Percentiles rank a stretch among this genome's conserved stretches.
phyloP scores from a whole-genome alignment of 2,329 filamentous ascomycete species.

The Cyphellophora attinorum region DNA sequence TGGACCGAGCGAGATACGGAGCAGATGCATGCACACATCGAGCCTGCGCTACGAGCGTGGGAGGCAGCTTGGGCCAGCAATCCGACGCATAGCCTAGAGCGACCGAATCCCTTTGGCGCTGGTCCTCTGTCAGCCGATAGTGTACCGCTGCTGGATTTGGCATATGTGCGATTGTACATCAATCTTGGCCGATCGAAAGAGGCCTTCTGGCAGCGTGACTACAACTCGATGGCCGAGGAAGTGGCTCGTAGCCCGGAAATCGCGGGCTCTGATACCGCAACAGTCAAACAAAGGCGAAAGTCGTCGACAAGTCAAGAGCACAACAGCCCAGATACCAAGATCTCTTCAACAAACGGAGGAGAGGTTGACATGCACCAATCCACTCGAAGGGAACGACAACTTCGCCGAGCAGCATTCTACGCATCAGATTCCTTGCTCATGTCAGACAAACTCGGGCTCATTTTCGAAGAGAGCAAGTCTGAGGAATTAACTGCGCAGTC shows the following conservation, averaged over 20 bases:
- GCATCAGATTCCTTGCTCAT: conserved; percentile 85
- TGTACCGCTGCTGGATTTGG: conserved; percentile 81
- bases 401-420: conserved; percentile 91
- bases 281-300: not conserved
- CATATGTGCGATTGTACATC: conserved; percentile 85
- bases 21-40: conserved; percentile 90
- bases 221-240: conserved; percentile 83
- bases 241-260: conserved; percentile 69
- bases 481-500: conserved; percentile 82
- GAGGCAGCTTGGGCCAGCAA: conserved; percentile 85
- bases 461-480: conserved; percentile 73
- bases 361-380: conserved; percentile 22
- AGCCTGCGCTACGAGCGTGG: conserved; percentile 89
- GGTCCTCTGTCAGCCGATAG: conserved; percentile 82
- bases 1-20: conserved; percentile 92
- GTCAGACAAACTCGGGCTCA: conserved; percentile 76
- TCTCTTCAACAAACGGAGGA: not conserved
- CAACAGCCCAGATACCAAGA: conserved; percentile 24
- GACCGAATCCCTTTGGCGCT: conserved; percentile 72
- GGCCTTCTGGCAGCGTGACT: conserved; percentile 88
- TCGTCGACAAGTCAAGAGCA: conserved; percentile 20
- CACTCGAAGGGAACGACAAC: conserved; percentile 71
- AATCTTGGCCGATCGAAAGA: conserved; percentile 89
- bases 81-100: conserved; percentile 70
- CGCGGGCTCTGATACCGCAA: conserved; percentile 42